These are phyloP conservation scores for Babesia gibsoni DNA, from an alignment of 169 alveolate genomes.

Conservation along the genomic window DNA sequence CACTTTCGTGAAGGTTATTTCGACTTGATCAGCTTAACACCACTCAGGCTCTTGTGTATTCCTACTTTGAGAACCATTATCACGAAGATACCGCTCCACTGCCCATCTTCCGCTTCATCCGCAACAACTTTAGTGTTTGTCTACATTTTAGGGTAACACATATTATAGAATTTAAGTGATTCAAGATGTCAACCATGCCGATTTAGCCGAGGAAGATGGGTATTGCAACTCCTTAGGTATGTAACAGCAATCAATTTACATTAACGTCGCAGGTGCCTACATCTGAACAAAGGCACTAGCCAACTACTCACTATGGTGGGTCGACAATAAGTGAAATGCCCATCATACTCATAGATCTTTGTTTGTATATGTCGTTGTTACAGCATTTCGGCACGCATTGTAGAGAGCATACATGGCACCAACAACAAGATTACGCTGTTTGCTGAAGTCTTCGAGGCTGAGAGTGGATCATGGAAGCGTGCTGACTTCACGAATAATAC, in stretches of 20 bases:
- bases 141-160: background rate
- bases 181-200: background rate
- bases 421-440: background rate
- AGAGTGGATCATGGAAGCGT: conserved; percentile 39
- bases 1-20: conserved; percentile 5
- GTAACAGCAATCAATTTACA: background rate
- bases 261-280: conserved; percentile 19
- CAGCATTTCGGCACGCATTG: conserved; percentile 38
- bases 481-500: conserved; percentile 24
- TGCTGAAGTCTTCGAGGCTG: conserved; percentile 44
- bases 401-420: background rate
- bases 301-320: conserved; percentile 38
- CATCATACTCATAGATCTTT: background rate
- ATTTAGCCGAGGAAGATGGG: conserved; percentile 20
- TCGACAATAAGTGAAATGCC: background rate
- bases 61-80: conserved; percentile 47
- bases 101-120: conserved; percentile 26
- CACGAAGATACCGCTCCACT: conserved; percentile 19
- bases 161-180: background rate
- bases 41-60: conserved; percentile 24
- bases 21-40: background rate
- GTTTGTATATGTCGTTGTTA: conserved; percentile 47
- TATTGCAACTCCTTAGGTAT: conserved; percentile 5
- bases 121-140: conserved; percentile 22
- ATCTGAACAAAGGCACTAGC: conserved; percentile 15